phyloP scores from a whole-genome alignment of 2,329 filamentous ascomycete genomes.

The Teratosphaeriaceae sp. region DNA sequence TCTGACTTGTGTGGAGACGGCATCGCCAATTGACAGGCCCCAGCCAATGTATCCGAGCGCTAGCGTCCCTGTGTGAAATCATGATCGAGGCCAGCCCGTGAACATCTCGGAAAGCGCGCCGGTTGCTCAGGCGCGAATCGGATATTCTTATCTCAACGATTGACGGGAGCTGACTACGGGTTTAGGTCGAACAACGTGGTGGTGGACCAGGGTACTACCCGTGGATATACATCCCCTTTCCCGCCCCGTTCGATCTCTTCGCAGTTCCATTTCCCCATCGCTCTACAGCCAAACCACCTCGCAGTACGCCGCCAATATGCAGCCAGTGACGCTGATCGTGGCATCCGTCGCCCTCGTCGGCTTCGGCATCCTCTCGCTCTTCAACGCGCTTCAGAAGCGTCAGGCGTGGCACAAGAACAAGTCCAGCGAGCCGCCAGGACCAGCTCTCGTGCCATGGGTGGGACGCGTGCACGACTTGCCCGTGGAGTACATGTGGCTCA shows the following conservation, averaged over 20 bases:
- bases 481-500: slow-evolving; percentile 47
- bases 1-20: slow-evolving; percentile 1
- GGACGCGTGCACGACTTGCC: slow-evolving; percentile 42
- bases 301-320: slow-evolving; percentile 25
- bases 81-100: neutral
- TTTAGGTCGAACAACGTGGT: too few species aligned
- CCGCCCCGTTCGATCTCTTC: too few species aligned
- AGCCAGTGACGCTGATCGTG: slow-evolving; percentile 34
- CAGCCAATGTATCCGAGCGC: neutral
- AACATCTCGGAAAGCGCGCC: neutral
- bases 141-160: slow-evolving; percentile 1
- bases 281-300: too few species aligned
- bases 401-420: slow-evolving; percentile 29
- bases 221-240: too few species aligned
- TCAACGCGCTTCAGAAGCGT: slow-evolving; percentile 26
- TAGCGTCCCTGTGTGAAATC: neutral
- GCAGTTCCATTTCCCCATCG: neutral
- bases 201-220: too few species aligned
- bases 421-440: slow-evolving; percentile 33
- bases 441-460: slow-evolving; percentile 30
- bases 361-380: slow-evolving; percentile 29
- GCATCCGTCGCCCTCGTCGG: slow-evolving; percentile 31
- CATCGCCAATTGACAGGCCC: too few species aligned
- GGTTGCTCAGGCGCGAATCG: neutral
- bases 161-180: neutral